Conservation (phyloP, 2,329 filamentous ascomycete genomes). For the Fusarium fujikuroi region DNA sequence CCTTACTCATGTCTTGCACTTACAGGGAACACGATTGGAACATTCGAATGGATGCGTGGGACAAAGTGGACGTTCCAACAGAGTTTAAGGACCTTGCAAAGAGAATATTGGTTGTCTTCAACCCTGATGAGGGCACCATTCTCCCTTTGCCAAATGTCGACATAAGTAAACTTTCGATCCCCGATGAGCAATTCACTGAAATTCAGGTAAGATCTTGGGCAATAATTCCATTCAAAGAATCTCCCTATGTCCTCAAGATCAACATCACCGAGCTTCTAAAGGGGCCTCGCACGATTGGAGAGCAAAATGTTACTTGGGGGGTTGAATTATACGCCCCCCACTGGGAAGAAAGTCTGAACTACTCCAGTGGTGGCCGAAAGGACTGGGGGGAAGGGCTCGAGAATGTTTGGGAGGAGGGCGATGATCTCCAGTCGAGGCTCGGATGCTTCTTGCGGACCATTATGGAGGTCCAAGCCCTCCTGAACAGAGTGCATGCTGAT, state of each 20-base stretch:
- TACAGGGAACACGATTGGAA: slow-evolving; percentile 51
- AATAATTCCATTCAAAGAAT: slow-evolving; percentile 46
- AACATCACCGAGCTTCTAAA: slow-evolving; percentile 46
- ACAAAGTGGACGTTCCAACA: slow-evolving; percentile 29
- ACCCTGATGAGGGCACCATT: slow-evolving; percentile 1
- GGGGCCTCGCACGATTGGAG: slow-evolving; percentile 13
- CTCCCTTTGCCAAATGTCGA: slow-evolving; percentile 29
- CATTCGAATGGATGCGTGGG: slow-evolving; percentile 46
- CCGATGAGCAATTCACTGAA: slow-evolving; percentile 21
- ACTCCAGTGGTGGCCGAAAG: slow-evolving; percentile 40
- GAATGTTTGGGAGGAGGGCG: slow-evolving; percentile 49
- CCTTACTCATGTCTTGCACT: slow-evolving; percentile 13
- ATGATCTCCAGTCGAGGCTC: slow-evolving; percentile 44
- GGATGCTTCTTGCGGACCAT: slow-evolving; percentile 47
- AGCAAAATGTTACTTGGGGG: slow-evolving; percentile 45
- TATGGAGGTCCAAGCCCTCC: slow-evolving; percentile 46
- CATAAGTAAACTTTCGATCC: slow-evolving; percentile 7
- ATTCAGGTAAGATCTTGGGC: slow-evolving; percentile 45
- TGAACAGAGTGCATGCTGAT: slow-evolving; percentile 32
- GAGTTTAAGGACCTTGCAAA: slow-evolving; percentile 36
- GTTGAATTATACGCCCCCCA: slow-evolving; percentile 49
- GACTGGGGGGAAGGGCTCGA: slow-evolving; percentile 47
- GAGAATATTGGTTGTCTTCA: slow-evolving; percentile 32
- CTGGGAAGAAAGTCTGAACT: slow-evolving; percentile 53
- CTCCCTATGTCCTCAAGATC: slow-evolving; percentile 49